A percentile compares a stretch with the other conserved stretches of the same genome.
Conservation (phyloP, 169 alveolate species). For the Plasmodium inui region DNA sequence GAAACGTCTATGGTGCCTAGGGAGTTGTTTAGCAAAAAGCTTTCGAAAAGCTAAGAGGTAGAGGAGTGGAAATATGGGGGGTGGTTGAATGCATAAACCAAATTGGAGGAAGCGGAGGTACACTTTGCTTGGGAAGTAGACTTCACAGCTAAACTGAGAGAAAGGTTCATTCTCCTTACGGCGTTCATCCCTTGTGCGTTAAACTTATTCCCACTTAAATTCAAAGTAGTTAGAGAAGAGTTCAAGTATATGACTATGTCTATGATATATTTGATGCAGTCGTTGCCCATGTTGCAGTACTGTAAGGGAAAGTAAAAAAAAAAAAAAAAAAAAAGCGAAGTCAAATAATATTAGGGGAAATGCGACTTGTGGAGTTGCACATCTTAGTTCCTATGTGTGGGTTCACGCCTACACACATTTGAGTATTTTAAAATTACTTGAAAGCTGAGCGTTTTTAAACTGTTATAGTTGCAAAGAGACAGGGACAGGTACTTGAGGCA, state of each 20-base stretch:
- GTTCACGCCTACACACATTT: not conserved
- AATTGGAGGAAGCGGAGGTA: not conserved
- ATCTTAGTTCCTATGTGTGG: not conserved
- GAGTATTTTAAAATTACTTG: constrained; percentile 47
- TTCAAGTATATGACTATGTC: constrained; percentile 62
- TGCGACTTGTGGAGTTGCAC: not conserved
- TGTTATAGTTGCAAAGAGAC: constrained; percentile 56
- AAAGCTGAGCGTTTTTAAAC: constrained; percentile 53
- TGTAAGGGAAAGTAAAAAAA: not conserved
- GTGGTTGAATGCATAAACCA: not conserved
- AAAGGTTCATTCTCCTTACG: constrained; percentile 18
- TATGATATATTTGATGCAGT: constrained; percentile 48
- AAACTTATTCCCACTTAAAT: constrained; percentile 52
- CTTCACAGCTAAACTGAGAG: not conserved
- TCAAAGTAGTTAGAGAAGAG: constrained; percentile 53
- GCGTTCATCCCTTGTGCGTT: constrained; percentile 33
- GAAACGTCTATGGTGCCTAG: constrained; percentile 43
- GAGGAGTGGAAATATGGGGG: not conserved
- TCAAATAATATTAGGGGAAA: not conserved
- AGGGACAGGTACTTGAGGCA: constrained; percentile 54
- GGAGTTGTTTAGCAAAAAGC: constrained; percentile 44
- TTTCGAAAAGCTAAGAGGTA: constrained; percentile 51
- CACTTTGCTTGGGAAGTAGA: not conserved
- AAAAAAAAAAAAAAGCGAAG: not conserved
- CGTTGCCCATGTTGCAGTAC: constrained; percentile 65